Evolutionary conservation across 768 basidiomycete genomes (phyloP).

Genomic region (Tephrocybe sp.): DNA sequence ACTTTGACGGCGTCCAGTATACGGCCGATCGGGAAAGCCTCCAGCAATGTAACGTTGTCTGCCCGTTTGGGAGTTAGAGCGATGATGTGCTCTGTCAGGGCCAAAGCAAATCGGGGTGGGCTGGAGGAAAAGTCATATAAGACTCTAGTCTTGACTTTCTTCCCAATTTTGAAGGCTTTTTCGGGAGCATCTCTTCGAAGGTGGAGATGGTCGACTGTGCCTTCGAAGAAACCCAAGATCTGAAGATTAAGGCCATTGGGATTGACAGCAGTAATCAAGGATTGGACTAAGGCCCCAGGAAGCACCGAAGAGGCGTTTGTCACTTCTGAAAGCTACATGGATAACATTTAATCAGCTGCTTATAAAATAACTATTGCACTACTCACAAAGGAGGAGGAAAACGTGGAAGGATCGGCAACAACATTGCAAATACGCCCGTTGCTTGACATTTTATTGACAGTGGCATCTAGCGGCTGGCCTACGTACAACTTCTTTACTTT

Average conservation of each 20-base stretch:
- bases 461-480: conserved; percentile 68
- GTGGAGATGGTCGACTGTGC: conserved; percentile 84
- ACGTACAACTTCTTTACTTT: conserved; percentile 42
- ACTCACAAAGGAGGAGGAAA: conserved; percentile 59
- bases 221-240: conserved; percentile 89
- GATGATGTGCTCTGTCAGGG: conserved; percentile 71
- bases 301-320: conserved; percentile 78
- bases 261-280: conserved; percentile 74
- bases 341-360: conserved; percentile 5
- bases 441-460: conserved; percentile 65
- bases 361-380: conserved; percentile 2
- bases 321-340: conserved; percentile 67
- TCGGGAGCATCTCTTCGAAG: conserved; percentile 44
- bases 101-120: conserved; percentile 84
- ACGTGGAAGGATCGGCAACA: conserved; percentile 45
- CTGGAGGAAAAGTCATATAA: conserved; percentile 76
- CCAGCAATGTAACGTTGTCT: conserved; percentile 37
- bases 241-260: conserved; percentile 83
- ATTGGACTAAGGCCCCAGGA: conserved; percentile 83
- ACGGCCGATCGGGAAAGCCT: conserved; percentile 73
- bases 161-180: conserved; percentile 57
- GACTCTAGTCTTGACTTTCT: conserved; percentile 82
- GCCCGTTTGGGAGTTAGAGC: conserved; percentile 43
- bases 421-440: conserved; percentile 84
- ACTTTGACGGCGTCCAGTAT: conserved; percentile 75